These are phyloP conservation scores for Murraya koenigii DNA, from an alignment of 345 rosid species.

Conservation along the genomic window DNA sequence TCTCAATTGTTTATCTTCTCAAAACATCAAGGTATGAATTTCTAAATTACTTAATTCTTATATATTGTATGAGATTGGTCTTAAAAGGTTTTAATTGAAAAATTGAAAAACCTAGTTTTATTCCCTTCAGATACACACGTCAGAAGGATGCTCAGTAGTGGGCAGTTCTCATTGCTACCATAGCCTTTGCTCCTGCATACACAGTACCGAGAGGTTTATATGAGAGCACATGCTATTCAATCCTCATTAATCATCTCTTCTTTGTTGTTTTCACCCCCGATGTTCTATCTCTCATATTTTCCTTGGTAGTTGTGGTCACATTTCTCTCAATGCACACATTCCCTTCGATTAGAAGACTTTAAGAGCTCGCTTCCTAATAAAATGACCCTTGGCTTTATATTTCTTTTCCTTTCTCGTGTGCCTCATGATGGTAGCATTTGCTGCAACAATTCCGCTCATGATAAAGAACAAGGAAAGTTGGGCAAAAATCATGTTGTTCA, in stretches of 20 bases:
- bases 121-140: constrained; percentile 8
- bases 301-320: constrained; percentile 13
- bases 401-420: constrained; percentile 7
- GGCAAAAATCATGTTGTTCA: neutral
- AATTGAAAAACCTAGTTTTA: too few species aligned
- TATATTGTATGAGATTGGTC: too few species aligned
- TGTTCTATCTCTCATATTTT: constrained; percentile 17
- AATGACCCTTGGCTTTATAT: neutral
- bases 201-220: constrained; percentile 23
- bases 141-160: constrained; percentile 24
- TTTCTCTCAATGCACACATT: constrained; percentile 25
- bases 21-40: too few species aligned
- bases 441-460: constrained; percentile 8
- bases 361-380: constrained; percentile 3
- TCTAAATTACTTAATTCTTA: too few species aligned
- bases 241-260: constrained; percentile 8
- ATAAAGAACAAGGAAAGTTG: neutral
- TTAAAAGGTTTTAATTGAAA: too few species aligned
- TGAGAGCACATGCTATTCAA: constrained; percentile 14
- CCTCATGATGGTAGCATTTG: constrained; percentile 9
- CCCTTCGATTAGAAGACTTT: neutral
- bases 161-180: constrained; percentile 25
- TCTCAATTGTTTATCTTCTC: too few species aligned
- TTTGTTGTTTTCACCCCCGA: constrained; percentile 23
- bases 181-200: constrained; percentile 27